Conservation (phyloP, 2,329 filamentous ascomycete species). For the Cercospora sp. region DNA sequence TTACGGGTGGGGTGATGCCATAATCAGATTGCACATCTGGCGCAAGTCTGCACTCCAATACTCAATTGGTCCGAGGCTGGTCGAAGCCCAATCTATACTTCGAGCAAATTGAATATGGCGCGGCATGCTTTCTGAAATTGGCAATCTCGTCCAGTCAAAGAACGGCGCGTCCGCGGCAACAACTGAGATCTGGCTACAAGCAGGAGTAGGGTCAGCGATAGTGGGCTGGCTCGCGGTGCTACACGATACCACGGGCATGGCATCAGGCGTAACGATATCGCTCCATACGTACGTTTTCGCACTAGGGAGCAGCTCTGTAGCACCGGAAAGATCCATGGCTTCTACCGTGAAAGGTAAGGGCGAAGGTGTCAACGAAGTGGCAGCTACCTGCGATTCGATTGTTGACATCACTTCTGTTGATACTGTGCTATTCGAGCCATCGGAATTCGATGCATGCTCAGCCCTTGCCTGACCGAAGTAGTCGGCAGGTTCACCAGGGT, state of each 20-base stretch:
- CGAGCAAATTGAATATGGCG: slow-evolving; percentile 72
- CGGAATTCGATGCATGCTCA: slow-evolving; percentile 12
- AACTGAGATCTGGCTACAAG: slow-evolving; percentile 32
- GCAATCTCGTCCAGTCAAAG: slow-evolving; percentile 80
- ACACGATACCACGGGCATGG: slow-evolving; percentile 17
- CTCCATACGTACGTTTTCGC: slow-evolving; percentile 31
- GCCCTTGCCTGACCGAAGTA: slow-evolving; percentile 32
- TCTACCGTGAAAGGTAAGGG: slow-evolving; percentile 10
- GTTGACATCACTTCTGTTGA: slow-evolving; percentile 29
- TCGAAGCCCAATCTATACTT: slow-evolving; percentile 70
- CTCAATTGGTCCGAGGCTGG: slow-evolving; percentile 73
- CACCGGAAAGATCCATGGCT: slow-evolving; percentile 24
- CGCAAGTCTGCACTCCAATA: slow-evolving; percentile 68
- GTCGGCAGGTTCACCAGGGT: slow-evolving; percentile 28
- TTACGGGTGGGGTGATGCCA: slow-evolving; percentile 66
- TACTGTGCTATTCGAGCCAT: slow-evolving; percentile 14
- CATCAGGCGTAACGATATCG: slow-evolving; percentile 20
- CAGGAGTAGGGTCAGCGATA: slow-evolving; percentile 18
- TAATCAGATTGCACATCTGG: slow-evolving; percentile 77
- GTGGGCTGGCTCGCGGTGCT: slow-evolving; percentile 18
- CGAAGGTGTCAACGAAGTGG: background rate
- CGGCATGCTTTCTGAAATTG: slow-evolving; percentile 62
- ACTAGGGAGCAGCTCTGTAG: slow-evolving; percentile 29
- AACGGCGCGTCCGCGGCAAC: slow-evolving; percentile 47
- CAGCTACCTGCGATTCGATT: slow-evolving; percentile 23